A percentile compares a stretch with the other conserved stretches of the same genome.
phyloP scores from a whole-genome alignment of 1,139 yeast genomes.

The Eremothecium sinecaudum region DNA sequence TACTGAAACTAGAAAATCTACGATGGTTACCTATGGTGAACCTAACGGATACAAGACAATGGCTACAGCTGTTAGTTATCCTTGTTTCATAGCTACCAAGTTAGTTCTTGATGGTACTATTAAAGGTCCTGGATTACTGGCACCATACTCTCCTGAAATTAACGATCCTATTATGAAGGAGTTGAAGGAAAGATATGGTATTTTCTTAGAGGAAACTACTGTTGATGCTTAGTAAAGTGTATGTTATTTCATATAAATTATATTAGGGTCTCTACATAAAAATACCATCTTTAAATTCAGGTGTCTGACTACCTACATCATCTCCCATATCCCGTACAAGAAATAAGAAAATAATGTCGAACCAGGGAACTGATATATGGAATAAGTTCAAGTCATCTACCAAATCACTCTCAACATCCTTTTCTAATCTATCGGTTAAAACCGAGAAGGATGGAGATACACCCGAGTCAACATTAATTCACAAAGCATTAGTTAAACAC shows the following conservation, averaged over 20 bases:
- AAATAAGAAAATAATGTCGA: no score
- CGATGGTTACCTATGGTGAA: slow-evolving; percentile 90
- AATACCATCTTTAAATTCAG: no score
- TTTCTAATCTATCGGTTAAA: slow-evolving; percentile 25
- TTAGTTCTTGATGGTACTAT: slow-evolving; percentile 80
- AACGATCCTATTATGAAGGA: slow-evolving; percentile 86
- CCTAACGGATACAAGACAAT: slow-evolving; percentile 95
- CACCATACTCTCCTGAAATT: slow-evolving; percentile 86
- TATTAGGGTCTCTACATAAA: no score
- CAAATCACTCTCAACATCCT: slow-evolving; percentile 25
- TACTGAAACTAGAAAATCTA: slow-evolving; percentile 85
- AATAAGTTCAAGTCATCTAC: slow-evolving; percentile 27
- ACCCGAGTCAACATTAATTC: slow-evolving; percentile 31
- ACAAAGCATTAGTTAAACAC: slow-evolving; percentile 32
- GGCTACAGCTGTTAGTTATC: slow-evolving; percentile 98
- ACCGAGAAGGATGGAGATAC: slow-evolving; percentile 35
- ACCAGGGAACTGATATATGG: slow-evolving; percentile 23
- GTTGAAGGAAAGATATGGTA: slow-evolving; percentile 81
- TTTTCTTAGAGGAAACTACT: slow-evolving; percentile 65
- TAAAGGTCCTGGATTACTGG: slow-evolving; percentile 72
- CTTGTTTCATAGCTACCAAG: slow-evolving; percentile 92
- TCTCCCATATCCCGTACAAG: no score
- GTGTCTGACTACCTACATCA: no score
- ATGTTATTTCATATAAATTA: no score
- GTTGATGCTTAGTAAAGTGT: no score